Conservation (phyloP, 2,329 filamentous ascomycete genomes). For the Fusarium dlaminii region DNA sequence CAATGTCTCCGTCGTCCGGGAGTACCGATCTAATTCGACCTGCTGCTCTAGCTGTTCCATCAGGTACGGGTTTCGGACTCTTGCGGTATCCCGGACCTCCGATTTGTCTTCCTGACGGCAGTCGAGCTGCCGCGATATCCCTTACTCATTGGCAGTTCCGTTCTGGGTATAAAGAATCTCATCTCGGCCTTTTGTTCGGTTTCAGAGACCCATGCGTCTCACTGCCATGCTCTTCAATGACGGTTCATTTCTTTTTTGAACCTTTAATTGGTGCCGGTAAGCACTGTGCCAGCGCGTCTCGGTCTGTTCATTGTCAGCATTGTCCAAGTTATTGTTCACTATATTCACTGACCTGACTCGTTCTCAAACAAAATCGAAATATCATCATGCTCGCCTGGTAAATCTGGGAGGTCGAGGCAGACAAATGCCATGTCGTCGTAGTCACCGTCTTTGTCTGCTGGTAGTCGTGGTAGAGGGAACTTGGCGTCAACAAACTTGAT, state of each 20-base stretch:
- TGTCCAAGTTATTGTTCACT: not conserved
- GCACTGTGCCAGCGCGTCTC: slow-evolving; percentile 61
- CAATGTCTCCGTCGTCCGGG: slow-evolving; percentile 5
- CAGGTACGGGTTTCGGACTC: slow-evolving; percentile 18
- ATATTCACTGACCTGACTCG: slow-evolving; percentile 70
- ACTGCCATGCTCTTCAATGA: slow-evolving; percentile 11
- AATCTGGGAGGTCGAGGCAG: slow-evolving; percentile 86
- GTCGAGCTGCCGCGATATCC: not conserved
- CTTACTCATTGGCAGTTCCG: slow-evolving; percentile 6
- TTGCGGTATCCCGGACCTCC: slow-evolving; percentile 15
- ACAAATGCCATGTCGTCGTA: slow-evolving; percentile 76
- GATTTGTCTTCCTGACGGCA: not conserved
- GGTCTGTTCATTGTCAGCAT: slow-evolving; percentile 54
- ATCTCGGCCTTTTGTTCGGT: slow-evolving; percentile 8
- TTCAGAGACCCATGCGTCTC: slow-evolving; percentile 7
- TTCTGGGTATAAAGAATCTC: slow-evolving; percentile 33
- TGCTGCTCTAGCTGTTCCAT: not conserved
- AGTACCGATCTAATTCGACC: not conserved
- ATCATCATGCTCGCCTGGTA: slow-evolving; percentile 92
- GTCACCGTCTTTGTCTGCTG: slow-evolving; percentile 60
- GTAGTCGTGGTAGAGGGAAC: slow-evolving; percentile 79
- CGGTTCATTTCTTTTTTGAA: slow-evolving; percentile 45
- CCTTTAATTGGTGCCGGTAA: slow-evolving; percentile 68
- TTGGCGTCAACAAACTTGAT: slow-evolving; percentile 89
- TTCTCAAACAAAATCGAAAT: slow-evolving; percentile 86